Evolutionary conservation across 1,284 basidiomycete genomes (phyloP), one percentile per base, ranked within the genome.

Genomic region (Ganoderma boninense): DNA sequence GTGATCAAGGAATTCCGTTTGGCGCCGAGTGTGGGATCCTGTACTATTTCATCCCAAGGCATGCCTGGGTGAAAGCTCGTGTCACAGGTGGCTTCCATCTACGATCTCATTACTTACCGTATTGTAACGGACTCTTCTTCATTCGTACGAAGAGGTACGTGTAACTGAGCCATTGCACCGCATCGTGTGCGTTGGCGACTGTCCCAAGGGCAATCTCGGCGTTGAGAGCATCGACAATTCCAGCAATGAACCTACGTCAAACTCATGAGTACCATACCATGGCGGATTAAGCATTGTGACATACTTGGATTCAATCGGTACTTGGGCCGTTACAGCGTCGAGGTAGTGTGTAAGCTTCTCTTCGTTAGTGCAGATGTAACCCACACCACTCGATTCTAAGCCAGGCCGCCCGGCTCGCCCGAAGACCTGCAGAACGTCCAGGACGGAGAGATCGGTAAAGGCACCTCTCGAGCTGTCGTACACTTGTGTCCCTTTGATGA

Each of bases 401-500:
- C 98, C 98, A 0, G 98, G 98, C 69, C 98, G 92, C 78, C 98
- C 98, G 68, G 97, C 98, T 80, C 98, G 92, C 78, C 98, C 98
- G 77, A 99, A 99, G 57, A 99, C 96, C 82, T 97, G 98, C 5
- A 99, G 84, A 5, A 99, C 98, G 80, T 99, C 98, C 54, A 99
- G 86, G 18, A 99, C 93, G 3, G 97, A 95, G 38, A 99, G 87
- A 80, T 99, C 97, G 65, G 95, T 92, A 77, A 99, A 98, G 10
- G 93, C 85, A 75, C 97, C 97, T 77, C 92, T 94, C 7, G 90
- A 86, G 70, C 93, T 94, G 78, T 99, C 95, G 80, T 99, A 99
- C 2, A 99, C 89, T 77, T 99, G 95, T 0, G 98, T 99, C 18
- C 98, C 98, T 82, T 99, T 99, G 85, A 99, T 99, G 74, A 99